Evolutionary conservation across 2,329 filamentous ascomycete genomes (phyloP).

Genomic region (Lanzia echinophila): DNA sequence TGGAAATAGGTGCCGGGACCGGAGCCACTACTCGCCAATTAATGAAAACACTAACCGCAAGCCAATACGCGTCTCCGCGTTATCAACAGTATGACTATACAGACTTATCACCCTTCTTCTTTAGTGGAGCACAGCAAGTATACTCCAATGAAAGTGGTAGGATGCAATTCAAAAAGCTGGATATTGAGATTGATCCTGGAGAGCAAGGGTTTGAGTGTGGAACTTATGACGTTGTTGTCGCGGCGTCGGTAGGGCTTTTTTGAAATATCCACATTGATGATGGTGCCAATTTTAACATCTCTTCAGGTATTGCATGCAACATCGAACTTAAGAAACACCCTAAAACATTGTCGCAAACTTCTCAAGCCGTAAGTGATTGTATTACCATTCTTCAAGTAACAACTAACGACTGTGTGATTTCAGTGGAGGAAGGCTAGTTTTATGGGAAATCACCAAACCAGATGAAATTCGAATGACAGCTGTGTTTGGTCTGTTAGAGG

Average conservation of each 20-base stretch:
- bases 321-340: conserved; percentile 15
- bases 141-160: conserved; percentile 21
- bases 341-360: conserved; percentile 26
- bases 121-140: conserved; percentile 30
- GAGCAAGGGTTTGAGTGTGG: conserved; percentile 16
- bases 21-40: background rate
- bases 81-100: conserved; percentile 24
- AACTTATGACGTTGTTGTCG: conserved; percentile 22
- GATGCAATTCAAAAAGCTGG: conserved; percentile 29
- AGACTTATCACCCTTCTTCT: conserved; percentile 38
- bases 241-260: conserved; percentile 14
- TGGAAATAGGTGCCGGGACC: conserved; percentile 19
- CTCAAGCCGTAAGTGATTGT: conserved; percentile 19
- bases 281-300: background rate
- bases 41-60: background rate
- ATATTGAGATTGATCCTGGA: conserved; percentile 10
- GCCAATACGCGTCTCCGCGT: background rate
- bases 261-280: no score
- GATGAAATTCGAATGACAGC: conserved; percentile 18
- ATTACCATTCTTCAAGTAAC: background rate
- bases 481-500: conserved; percentile 27
- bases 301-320: conserved; percentile 20
- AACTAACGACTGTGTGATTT: conserved; percentile 16
- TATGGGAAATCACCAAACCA: conserved; percentile 21
- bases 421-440: conserved; percentile 23